Percentiles rank a stretch among this genome's conserved stretches.
These are phyloP conservation scores for Litsea cubeba DNA, from an alignment of 164 flowering plant species.

Conservation along the genomic window DNA sequence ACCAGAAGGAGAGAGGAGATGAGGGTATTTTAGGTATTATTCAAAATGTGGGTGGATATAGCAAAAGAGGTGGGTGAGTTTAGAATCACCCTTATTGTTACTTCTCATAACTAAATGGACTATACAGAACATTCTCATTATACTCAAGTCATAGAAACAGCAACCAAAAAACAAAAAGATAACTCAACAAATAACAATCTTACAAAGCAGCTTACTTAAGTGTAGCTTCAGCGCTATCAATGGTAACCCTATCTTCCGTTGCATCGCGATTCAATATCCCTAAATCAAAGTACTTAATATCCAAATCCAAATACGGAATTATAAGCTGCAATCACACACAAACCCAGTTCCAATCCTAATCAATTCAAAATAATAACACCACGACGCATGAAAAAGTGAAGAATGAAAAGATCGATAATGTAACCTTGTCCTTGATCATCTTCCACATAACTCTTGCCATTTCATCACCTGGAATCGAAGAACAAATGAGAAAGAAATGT, in stretches of 20 bases:
- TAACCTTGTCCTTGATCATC: constrained; percentile 89
- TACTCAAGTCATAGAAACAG: not conserved
- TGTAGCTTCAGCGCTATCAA: constrained; percentile 84
- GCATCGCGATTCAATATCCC: constrained; percentile 85
- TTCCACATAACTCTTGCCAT: constrained; percentile 91
- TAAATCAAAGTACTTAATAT: constrained; percentile 75
- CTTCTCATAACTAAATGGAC: not conserved
- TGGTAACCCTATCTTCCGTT: constrained; percentile 70
- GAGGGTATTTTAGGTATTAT: no score
- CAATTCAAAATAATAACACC: not conserved
- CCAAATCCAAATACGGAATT: constrained; percentile 69
- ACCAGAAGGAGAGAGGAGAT: no score
- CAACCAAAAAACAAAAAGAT: not conserved
- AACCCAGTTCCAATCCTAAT: not conserved
- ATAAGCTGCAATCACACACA: constrained; percentile 52
- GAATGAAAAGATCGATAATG: not conserved
- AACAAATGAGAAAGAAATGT: not conserved
- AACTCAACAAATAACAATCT: not conserved
- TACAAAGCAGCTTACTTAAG: constrained; percentile 47
- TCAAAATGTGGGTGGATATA: no score
- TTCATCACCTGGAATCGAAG: constrained; percentile 67
- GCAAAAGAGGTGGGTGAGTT: no score
- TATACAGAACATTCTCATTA: not conserved
- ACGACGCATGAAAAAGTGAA: not conserved
- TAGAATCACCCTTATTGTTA: no score